Evolutionary conservation across 768 basidiomycete species (phyloP).

Genomic region (Paxillus ammoniavirescens): DNA sequence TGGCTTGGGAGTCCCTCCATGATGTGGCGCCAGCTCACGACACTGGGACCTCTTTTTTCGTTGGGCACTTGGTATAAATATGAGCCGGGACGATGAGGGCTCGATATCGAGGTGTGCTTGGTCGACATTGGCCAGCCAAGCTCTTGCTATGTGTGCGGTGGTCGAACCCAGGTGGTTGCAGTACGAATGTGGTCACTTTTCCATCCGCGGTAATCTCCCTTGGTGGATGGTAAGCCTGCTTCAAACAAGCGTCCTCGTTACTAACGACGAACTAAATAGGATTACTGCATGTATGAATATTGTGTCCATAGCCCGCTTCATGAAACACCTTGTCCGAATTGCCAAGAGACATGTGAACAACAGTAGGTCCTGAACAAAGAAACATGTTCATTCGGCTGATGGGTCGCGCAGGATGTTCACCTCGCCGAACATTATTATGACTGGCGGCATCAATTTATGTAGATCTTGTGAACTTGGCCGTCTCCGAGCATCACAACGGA

Average conservation of each 20-base stretch:
- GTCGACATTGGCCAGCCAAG: background rate
- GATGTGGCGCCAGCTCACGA: background rate
- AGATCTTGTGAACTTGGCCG: constrained; percentile 3
- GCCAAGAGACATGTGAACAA: constrained; percentile 2
- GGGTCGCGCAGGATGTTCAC: background rate
- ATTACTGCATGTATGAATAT: background rate
- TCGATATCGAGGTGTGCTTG: background rate
- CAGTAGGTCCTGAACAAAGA: background rate
- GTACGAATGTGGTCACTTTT: constrained; percentile 6
- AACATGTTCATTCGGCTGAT: background rate
- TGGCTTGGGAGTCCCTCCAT: background rate
- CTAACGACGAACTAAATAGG: background rate
- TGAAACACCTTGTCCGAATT: background rate
- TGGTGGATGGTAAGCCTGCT: constrained; percentile 10
- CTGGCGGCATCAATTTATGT: background rate
- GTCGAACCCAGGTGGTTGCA: constrained; percentile 8
- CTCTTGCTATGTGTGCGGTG: constrained; percentile 2
- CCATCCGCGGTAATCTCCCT: background rate
- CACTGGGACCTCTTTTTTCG: background rate
- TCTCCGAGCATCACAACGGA: background rate
- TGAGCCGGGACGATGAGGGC: background rate
- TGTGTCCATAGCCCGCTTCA: constrained; percentile 4
- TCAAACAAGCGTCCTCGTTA: background rate
- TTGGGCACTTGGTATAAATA: background rate
- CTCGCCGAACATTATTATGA: constrained; percentile 3